phyloP scores from a whole-genome alignment of 2,329 filamentous ascomycete species.

The Fusarium sacchari region DNA sequence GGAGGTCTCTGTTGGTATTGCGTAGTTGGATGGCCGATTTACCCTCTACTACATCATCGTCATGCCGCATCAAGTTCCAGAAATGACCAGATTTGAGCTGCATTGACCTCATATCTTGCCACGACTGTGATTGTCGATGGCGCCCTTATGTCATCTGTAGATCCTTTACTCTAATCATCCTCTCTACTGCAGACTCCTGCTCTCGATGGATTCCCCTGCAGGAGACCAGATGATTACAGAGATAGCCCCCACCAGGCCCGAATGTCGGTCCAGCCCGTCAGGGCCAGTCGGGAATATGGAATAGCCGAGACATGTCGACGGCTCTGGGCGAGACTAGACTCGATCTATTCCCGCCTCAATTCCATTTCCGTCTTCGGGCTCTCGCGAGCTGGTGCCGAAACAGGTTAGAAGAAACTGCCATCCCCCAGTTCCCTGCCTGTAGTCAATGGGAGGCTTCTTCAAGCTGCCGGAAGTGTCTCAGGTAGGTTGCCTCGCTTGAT shows the following conservation, averaged over 20 bases:
- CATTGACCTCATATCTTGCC: not conserved
- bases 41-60: slow-evolving; percentile 3
- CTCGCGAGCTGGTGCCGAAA: not conserved
- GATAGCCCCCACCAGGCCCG: not conserved
- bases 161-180: not conserved
- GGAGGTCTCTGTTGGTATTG: not conserved
- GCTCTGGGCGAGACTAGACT: not conserved
- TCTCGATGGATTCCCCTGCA: not conserved
- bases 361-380: not conserved
- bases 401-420: not conserved
- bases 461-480: not conserved
- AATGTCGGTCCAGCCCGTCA: not conserved
- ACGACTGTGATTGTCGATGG: not conserved
- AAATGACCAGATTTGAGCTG: too few relatives aligned
- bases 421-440: not conserved
- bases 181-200: not conserved
- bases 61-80: too few relatives aligned
- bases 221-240: not conserved
- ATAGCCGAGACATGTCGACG: not conserved
- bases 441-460: not conserved
- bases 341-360: not conserved
- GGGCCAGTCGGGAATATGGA: not conserved
- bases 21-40: not conserved
- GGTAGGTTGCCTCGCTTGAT: not conserved
- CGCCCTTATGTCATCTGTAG: not conserved